Base-by-base conservation (phyloP, 2,329 filamentous ascomycete species). In the Gnomoniopsis sp. region DNA sequence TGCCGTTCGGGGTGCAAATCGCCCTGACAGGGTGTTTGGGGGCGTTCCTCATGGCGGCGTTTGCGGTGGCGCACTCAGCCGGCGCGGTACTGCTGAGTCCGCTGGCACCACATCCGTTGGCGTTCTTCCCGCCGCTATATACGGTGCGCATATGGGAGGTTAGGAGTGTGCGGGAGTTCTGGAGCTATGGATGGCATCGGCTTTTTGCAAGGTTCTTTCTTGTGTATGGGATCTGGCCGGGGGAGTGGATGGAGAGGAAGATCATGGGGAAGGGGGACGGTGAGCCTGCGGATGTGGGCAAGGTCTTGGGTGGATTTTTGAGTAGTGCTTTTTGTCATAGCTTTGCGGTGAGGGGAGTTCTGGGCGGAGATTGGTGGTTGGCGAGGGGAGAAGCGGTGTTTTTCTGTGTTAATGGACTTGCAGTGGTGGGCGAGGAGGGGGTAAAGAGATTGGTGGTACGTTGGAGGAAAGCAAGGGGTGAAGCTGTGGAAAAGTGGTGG, bases 201-300 rank as follows among this genome's bases (percentile, higher is more conserved):
- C 65, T 77, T 0, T 77, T 77, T 56, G 75, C 75, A 2, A 68
- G 75, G 10, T 63, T 77, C 19, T 77, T 77, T 60, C 67, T 77
- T 6, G 75, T 77, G 4, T 77, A 75, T 57, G 75, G 75, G 6
- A 71, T 77, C 14, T 77, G 75, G 75, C 75, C 75, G 2, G 74
- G 75, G 3, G 73, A 77, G 61, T 77, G 72, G 71, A 15, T 73
- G 0, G 75, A 77, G 64, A 64, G 74, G 12, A 75, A 68, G 57
- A 47, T 77, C 21, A 69, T 67, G 6, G 69, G 73, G 10, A 77
- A 75, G 61, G 30, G 58, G 1, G 7, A 41, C 0, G 64, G 70
- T 19, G 64, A 75, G 59, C 67, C 68, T 6, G 74, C 75, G 1
- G 75, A 77, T 64, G 63, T 76, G 33, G 75, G 75, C 1, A 77